Base-by-base conservation (phyloP, 805 yeast species). In the Zygosaccharomyces kombuchaensis region DNA sequence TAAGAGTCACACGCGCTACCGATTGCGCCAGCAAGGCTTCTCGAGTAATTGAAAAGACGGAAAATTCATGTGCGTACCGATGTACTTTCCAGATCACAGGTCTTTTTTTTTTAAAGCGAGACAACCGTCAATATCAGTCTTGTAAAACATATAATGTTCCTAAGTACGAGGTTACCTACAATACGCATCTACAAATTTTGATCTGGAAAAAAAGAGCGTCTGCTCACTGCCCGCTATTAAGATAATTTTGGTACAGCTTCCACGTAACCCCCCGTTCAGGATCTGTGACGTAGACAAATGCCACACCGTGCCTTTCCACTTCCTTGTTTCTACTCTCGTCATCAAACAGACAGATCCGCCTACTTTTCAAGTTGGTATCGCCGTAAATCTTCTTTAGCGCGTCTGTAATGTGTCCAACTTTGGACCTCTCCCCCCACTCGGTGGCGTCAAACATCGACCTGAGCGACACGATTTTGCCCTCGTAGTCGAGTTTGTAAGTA, bases 281-380 rank as follows among this genome's bases (percentile, higher is more conserved):
- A 55, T 81, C 77, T 6, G 70, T 69, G 7, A 88, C 76, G 58
- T 80, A 76, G 12, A 79, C 77, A 63, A 88, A 88, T 43, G 77
- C 74, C 22, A 87, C 87, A 3, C 89, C 89, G 12, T 84, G 72
- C 4, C 62, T 55, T 56, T 78, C 83, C 3, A 88, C 96, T 54
- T 88, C 96, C 50, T 67, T 74, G 58, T 88, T 88, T 52, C 96
- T 72, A 45, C 67, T 57, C 63, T 88, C 96, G 62, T 88, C 96
- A 59, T 88, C 96, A 57, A 79, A 88, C 45, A 85, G 56, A 14
- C 78, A 69, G 13, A 66, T 60, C 8, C 57, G 57, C 10, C 59
- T 44, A 2, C 68, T 67, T n/a, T 74, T 63, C 68, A 86, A 73
- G 32, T 81, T 81, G 32, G 59, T 72, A 19, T 70, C 70, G 8